Percentiles rank a stretch among this genome's conserved stretches.
Evolutionary conservation across 2,329 filamentous ascomycete genomes (phyloP).

Genomic region (Apiospora arundinis): DNA sequence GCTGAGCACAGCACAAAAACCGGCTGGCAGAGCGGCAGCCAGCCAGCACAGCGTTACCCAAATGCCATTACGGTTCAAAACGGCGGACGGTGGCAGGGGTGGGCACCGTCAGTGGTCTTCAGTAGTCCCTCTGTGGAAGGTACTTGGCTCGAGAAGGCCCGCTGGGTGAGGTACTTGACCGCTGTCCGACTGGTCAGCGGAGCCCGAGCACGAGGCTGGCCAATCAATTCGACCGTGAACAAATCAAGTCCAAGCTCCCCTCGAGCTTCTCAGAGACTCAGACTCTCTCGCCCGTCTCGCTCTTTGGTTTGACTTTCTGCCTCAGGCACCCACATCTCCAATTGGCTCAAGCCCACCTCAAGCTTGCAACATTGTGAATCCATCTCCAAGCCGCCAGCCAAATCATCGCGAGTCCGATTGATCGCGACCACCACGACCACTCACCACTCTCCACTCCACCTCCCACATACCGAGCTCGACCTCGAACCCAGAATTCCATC

Average conservation of each 20-base stretch:
- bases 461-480: not conserved
- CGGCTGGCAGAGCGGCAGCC: not conserved
- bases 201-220: not conserved
- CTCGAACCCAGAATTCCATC: not conserved
- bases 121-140: not conserved
- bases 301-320: not conserved
- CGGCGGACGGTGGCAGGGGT: not conserved
- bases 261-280: too few relatives aligned
- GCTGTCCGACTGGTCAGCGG: not conserved
- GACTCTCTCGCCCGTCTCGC: not conserved
- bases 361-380: conserved; percentile 19
- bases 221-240: not conserved
- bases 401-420: conserved; percentile 20
- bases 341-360: conserved; percentile 20
- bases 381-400: conserved; percentile 13
- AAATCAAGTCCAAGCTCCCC: conserved; percentile 1
- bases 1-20: not conserved
- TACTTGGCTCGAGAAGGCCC: not conserved
- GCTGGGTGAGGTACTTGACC: not conserved
- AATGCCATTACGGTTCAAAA: conserved; percentile 3
- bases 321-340: not conserved
- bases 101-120: not conserved
- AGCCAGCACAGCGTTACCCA: not conserved
- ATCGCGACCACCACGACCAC: not conserved
- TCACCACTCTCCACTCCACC: not conserved